Percentiles rank a stretch among this genome's conserved stretches.
These are phyloP conservation scores for Salix suchowensis DNA, from an alignment of 345 rosid genomes.

Conservation along the genomic window DNA sequence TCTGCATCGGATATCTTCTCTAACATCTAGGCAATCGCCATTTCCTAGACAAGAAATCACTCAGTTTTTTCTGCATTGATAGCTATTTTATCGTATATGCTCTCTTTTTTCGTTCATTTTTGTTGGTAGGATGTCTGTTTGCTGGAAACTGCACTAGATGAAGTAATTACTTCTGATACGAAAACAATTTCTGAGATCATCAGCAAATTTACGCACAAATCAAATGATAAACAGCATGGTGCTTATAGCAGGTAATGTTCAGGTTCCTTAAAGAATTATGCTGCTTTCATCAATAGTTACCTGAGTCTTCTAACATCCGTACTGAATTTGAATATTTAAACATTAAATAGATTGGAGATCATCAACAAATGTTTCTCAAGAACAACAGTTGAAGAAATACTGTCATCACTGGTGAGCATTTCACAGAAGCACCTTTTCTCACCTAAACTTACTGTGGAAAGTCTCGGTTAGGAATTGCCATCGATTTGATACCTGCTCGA, in stretches of 20 bases:
- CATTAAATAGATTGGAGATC: conserved; percentile 10
- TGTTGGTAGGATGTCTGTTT: background rate
- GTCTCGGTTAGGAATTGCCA: background rate
- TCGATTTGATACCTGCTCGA: background rate
- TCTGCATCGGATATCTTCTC: too few relatives aligned
- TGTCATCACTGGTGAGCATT: conserved; percentile 21
- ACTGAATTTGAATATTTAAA: background rate
- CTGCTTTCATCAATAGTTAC: background rate
- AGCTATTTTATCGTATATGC: background rate
- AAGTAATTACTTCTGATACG: background rate
- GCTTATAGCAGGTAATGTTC: conserved; percentile 10
- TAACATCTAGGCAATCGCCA: too few relatives aligned
- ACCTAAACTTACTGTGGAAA: background rate
- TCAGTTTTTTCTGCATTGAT: too few relatives aligned
- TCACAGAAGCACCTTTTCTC: background rate
- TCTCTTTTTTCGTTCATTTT: background rate
- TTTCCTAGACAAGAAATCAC: too few relatives aligned
- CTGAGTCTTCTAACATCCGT: background rate
- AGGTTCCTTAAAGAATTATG: background rate
- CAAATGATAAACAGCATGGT: conserved; percentile 11
- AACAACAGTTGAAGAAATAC: conserved; percentile 19
- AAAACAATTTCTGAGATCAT: conserved; percentile 1
- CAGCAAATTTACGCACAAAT: conserved; percentile 3
- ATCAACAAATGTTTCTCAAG: conserved; percentile 26
- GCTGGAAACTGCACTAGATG: conserved; percentile 5